Base-by-base conservation (phyloP, 108 stramenopile species). In the Ochromonas danica region DNA sequence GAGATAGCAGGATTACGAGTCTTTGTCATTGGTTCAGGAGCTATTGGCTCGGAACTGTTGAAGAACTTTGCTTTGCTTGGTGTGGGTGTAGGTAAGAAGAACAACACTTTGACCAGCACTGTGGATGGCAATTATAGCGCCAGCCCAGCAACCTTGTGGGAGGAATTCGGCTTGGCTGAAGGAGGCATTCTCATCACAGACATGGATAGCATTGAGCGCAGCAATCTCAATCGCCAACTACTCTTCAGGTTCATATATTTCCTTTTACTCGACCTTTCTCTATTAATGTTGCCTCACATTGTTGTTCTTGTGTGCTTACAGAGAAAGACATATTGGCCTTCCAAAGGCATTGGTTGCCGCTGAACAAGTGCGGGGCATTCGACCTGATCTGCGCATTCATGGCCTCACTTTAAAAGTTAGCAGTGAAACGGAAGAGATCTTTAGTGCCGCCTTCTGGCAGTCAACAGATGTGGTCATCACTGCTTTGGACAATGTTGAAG, bases 401-500 rank as follows among this genome's bases (percentile, higher is more conserved):
- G 72, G 80, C 25, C 67, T 80, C 60, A 43, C 41, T 36, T 1
- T 17, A 22, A 77, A 77, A 43, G 71, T 80, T 25, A 42, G 80
- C 2, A 42, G 71, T 28, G 72, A 79, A 1, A 81, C 84, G 1
- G 84, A 79, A 39, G 30, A 30, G 6, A 33, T 61, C 39, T 82
- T 85, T 35, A 38, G 41, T 25, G 51, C 22, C 0, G 70, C 1
- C 35, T 82, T 84, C 43, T 87, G 80, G 80, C 0, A 6, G 1
- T 38, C 27, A 0, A 1, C 77, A 27, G 81, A 79, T 61, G 39
- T 80, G 30, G 87, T 89, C n/a, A 28, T 88, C 60, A 85, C 82
- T 36, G 88, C 87, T 36, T 74, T 90, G 71, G 89, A 90, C 71
- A 89, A 88, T 40, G 86, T 88, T 27, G 85, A 82, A 31, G 89